A percentile compares a stretch with the other conserved stretches of the same genome.
Conservation (phyloP, 2,329 filamentous ascomycete genomes). For the Cercospora beticola region DNA sequence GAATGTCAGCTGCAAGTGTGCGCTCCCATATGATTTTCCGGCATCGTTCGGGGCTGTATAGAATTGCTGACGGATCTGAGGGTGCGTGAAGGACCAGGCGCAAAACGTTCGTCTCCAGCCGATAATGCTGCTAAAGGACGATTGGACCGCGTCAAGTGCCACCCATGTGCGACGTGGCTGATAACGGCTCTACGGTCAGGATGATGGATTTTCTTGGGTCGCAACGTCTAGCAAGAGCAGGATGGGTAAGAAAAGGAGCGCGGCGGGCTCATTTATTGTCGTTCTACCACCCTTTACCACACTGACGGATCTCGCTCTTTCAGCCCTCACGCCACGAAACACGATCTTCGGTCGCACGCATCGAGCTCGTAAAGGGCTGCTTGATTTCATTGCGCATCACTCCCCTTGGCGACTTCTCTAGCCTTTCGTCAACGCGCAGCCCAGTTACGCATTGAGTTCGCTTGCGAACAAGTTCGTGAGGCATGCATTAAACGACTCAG, state of each 20-base stretch:
- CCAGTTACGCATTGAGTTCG: constrained; percentile 1
- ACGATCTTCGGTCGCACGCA: constrained; percentile 6
- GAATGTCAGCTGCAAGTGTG: constrained; percentile 13
- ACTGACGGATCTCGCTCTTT: constrained; percentile 9
- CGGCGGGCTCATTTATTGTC: background rate
- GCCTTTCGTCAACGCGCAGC: constrained; percentile 3
- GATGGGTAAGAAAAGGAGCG: background rate
- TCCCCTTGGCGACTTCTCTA: constrained; percentile 3
- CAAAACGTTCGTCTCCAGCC: background rate
- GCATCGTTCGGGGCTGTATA: constrained; percentile 10
- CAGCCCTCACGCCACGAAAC: constrained; percentile 5
- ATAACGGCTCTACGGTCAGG: background rate
- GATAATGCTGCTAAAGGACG: background rate
- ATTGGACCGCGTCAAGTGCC: background rate
- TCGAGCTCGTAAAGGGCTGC: background rate
- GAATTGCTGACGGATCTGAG: background rate
- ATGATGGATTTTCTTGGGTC: constrained; percentile 3
- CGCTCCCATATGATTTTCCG: constrained; percentile 12
- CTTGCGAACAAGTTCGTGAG: constrained; percentile 6
- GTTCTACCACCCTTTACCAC: constrained; percentile 5
- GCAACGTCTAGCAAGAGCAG: constrained; percentile 9
- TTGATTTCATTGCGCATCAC: constrained; percentile 5
- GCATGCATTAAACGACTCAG: constrained; percentile 4
- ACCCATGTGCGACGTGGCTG: constrained; percentile 16
- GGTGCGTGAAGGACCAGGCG: constrained; percentile 1